These are phyloP conservation scores for Aspergillus ochraceoroseus DNA, from an alignment of 2,329 filamentous ascomycete species.

Conservation along the genomic window DNA sequence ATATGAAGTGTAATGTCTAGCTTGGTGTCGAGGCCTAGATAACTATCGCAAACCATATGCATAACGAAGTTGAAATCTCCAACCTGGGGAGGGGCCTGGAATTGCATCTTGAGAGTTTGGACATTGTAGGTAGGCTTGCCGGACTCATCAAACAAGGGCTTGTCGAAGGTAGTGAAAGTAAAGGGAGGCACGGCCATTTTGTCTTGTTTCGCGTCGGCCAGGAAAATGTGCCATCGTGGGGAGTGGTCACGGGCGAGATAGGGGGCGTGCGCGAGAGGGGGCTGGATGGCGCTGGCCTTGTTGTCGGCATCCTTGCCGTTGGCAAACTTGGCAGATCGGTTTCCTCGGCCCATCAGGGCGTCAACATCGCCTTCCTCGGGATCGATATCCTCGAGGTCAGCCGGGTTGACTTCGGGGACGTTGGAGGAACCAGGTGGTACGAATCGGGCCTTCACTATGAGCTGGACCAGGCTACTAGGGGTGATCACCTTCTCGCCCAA, in stretches of 20 bases:
- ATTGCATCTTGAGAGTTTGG: conserved; percentile 95
- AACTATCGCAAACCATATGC: conserved; percentile 90
- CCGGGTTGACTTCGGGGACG: conserved; percentile 67
- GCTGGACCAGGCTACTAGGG: conserved; percentile 83
- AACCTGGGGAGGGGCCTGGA: conserved; percentile 85
- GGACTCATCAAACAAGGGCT: conserved; percentile 72
- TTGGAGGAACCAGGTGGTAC: conserved; percentile 77
- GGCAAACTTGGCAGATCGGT: conserved; percentile 59
- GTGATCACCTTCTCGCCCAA: conserved; percentile 90
- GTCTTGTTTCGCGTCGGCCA: conserved; percentile 87
- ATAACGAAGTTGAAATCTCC: conserved; percentile 93
- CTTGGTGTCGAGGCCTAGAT: conserved; percentile 89
- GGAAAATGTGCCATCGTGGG: conserved; percentile 89
- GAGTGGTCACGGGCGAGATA: conserved; percentile 86
- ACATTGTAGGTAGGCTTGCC: conserved; percentile 89
- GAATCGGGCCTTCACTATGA: conserved; percentile 92
- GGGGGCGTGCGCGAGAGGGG: conserved; percentile 83
- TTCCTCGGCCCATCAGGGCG: conserved; percentile 71
- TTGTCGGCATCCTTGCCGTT: conserved; percentile 50
- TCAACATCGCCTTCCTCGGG: conserved; percentile 89
- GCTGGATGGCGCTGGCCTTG: conserved; percentile 61
- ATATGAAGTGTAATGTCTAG: conserved; percentile 84
- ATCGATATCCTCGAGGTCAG: conserved; percentile 85
- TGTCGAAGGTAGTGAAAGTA: conserved; percentile 88
- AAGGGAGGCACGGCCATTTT: conserved; percentile 96